Conservation (phyloP, 306 rosid genomes). For the Casuarina equisetifolia region DNA sequence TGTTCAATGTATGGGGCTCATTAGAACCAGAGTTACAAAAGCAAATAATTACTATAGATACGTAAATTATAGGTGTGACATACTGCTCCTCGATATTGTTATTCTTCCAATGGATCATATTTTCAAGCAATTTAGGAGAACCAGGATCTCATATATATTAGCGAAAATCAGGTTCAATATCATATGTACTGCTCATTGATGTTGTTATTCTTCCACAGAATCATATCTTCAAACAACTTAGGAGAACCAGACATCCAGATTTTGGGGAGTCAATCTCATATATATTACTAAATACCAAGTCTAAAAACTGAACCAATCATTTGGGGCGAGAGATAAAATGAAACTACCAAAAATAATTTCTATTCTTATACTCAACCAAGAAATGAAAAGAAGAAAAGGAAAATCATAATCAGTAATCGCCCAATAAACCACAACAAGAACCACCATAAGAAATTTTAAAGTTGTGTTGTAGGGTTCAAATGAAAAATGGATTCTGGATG, state of each 20-base stretch:
- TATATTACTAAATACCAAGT: background rate
- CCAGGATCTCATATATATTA: background rate
- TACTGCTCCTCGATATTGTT: background rate
- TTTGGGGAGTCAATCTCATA: background rate
- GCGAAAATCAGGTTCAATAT: too few species aligned
- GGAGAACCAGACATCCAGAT: background rate
- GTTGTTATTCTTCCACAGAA: background rate
- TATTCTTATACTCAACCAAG: slow-evolving; percentile 1
- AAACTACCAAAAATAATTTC: background rate
- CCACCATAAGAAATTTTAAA: background rate
- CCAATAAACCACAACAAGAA: background rate
- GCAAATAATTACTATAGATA: slow-evolving; percentile 2
- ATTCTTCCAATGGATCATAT: background rate
- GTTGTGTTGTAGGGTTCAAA: background rate
- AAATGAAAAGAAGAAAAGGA: background rate
- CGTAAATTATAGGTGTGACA: background rate
- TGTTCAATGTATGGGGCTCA: slow-evolving; percentile 32
- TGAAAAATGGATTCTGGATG: slow-evolving; percentile 15
- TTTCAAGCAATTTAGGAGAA: background rate
- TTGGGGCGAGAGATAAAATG: background rate
- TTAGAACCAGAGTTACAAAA: slow-evolving; percentile 22
- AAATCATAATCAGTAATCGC: background rate
- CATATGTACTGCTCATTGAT: background rate
- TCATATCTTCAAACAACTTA: background rate
- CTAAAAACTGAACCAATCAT: background rate